phyloP scores from a whole-genome alignment of 2,329 filamentous ascomycete genomes.

The Fusarium sp. region DNA sequence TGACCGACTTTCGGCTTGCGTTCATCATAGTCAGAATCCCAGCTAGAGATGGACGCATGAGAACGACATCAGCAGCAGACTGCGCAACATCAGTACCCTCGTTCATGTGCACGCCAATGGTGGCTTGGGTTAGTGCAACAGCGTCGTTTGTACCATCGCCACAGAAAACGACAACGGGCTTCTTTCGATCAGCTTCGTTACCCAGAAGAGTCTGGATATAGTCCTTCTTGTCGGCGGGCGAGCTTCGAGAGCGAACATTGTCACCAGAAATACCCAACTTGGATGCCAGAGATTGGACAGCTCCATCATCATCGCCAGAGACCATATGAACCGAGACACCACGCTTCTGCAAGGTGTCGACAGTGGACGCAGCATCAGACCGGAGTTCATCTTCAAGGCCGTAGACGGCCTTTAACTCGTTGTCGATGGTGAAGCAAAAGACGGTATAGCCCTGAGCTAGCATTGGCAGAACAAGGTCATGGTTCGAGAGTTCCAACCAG shows the following conservation, averaged over 20 bases:
- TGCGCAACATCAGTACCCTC: constrained; percentile 69
- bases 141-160: constrained; percentile 85
- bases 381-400: constrained; percentile 58
- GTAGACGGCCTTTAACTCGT: constrained; percentile 51
- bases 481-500: constrained; percentile 53
- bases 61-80: constrained; percentile 71
- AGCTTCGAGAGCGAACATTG: constrained; percentile 54
- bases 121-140: constrained; percentile 72
- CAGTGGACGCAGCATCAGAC: constrained; percentile 49
- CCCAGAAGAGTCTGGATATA: constrained; percentile 54
- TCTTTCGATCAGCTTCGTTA: constrained; percentile 17
- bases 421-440: constrained; percentile 57
- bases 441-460: constrained; percentile 52
- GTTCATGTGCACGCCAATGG: constrained; percentile 74
- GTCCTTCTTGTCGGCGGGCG: constrained; percentile 55
- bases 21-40: constrained; percentile 67
- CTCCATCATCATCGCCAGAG: constrained; percentile 62
- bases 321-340: constrained; percentile 57
- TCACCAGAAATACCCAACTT: constrained; percentile 51
- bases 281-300: constrained; percentile 53
- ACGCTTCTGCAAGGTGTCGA: constrained; percentile 49
- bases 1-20: constrained; percentile 55
- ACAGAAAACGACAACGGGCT: constrained; percentile 67
- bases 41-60: constrained; percentile 64
- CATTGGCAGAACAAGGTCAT: constrained; percentile 47